A percentile compares a stretch with the other conserved stretches of the same genome.
Evolutionary conservation across 208 protist genomes (phyloP).

Genomic region (Trypanosomatidae sp.): DNA sequence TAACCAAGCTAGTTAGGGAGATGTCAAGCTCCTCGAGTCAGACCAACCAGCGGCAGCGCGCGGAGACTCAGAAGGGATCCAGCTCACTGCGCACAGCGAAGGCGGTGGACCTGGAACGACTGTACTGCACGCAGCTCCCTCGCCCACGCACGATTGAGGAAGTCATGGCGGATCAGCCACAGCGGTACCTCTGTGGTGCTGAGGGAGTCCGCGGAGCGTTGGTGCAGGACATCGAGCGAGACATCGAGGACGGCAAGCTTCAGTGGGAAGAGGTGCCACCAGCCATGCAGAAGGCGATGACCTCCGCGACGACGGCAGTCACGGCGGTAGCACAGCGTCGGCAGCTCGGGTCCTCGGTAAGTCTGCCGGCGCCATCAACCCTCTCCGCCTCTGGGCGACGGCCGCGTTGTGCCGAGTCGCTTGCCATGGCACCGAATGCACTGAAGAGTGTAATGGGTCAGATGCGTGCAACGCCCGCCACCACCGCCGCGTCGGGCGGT

Average conservation of each 20-base stretch:
- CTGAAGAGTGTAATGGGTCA: slow-evolving; percentile 28
- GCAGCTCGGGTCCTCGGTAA: neutral
- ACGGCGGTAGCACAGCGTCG: slow-evolving; percentile 4
- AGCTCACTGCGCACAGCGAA: slow-evolving; percentile 53
- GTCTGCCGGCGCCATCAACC: neutral
- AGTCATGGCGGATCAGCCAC: slow-evolving; percentile 53
- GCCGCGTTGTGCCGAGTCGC: slow-evolving; percentile 9
- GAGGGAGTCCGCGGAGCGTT: slow-evolving; percentile 8
- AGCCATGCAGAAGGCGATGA: slow-evolving; percentile 35
- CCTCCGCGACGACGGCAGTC: slow-evolving; percentile 11
- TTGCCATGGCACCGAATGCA: slow-evolving; percentile 16
- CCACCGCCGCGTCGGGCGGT: slow-evolving; percentile 6
- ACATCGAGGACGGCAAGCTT: slow-evolving; percentile 53
- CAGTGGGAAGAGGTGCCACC: slow-evolving; percentile 54
- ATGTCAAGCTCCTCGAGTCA: slow-evolving; percentile 6
- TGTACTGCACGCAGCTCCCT: slow-evolving; percentile 55
- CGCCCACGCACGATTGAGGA: slow-evolving; percentile 66
- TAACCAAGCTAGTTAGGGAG: neutral
- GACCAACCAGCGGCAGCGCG: slow-evolving; percentile 15
- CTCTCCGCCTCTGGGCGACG: slow-evolving; percentile 3
- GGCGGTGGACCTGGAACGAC: slow-evolving; percentile 36
- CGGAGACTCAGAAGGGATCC: slow-evolving; percentile 33
- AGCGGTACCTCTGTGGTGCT: slow-evolving; percentile 14
- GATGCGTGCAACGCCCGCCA: slow-evolving; percentile 13
- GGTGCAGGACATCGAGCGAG: slow-evolving; percentile 40